Percentiles rank a stretch among this genome's conserved stretches.
phyloP scores from a whole-genome alignment of 495 filamentous ascomycete species.

The Monascus purpureus region DNA sequence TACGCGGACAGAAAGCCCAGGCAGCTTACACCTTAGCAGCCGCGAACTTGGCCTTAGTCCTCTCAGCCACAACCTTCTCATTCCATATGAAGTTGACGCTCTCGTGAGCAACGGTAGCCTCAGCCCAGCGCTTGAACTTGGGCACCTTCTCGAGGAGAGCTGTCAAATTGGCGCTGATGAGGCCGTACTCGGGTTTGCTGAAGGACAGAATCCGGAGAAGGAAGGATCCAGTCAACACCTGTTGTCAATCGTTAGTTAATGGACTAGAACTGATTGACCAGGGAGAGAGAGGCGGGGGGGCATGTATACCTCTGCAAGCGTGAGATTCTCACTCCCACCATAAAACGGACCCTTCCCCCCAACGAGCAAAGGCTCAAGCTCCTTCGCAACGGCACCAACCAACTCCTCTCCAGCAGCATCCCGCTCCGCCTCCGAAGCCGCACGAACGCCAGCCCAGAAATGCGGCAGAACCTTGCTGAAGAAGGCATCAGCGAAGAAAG shows the following conservation, averaged over 20 bases:
- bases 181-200: conserved; percentile 29
- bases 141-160: conserved; percentile 40
- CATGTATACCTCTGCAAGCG: conserved; percentile 61
- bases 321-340: conserved; percentile 60
- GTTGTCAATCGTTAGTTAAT: too few species aligned
- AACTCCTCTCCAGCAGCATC: conserved; percentile 18
- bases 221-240: conserved; percentile 57
- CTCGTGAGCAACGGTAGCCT: conserved; percentile 44
- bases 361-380: conserved; percentile 56
- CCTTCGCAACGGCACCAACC: conserved; percentile 46
- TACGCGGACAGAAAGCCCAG: too few species aligned
- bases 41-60: conserved; percentile 10
- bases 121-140: conserved; percentile 53
- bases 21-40: too few species aligned
- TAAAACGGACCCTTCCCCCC: conserved; percentile 60
- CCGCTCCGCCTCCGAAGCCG: conserved; percentile 22
- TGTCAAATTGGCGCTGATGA: conserved; percentile 37
- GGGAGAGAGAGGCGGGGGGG: too few species aligned
- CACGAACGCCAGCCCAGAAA: conserved; percentile 28
- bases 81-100: conserved; percentile 58
- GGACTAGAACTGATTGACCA: too few species aligned
- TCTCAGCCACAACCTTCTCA: conserved; percentile 14
- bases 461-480: conserved; percentile 42
- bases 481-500: conserved; percentile 69
- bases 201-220: conserved; percentile 42